Percentiles rank a stretch among this genome's conserved stretches.
Conservation (phyloP, 208 protist species). For the Trypanosoma congolense region DNA sequence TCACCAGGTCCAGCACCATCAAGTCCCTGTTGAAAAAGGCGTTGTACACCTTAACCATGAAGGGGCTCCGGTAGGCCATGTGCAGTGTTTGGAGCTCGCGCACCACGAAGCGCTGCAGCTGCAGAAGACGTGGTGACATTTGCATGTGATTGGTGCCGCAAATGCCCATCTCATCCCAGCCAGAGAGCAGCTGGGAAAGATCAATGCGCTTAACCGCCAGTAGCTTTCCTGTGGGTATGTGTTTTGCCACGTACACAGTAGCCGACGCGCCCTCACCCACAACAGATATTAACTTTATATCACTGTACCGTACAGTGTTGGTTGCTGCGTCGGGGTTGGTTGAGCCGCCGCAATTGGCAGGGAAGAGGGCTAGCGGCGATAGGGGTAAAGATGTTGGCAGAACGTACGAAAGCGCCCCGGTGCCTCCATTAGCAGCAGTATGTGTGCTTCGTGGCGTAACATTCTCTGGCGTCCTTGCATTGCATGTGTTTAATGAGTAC, state of each 20-base stretch:
- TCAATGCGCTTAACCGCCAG: constrained; percentile 83
- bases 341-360: neutral
- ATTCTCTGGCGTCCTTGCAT: neutral
- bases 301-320: constrained; percentile 55
- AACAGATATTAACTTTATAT: constrained; percentile 34
- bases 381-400: neutral
- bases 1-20: constrained; percentile 73
- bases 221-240: constrained; percentile 52
- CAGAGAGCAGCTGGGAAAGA: constrained; percentile 52
- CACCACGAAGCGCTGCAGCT: constrained; percentile 68
- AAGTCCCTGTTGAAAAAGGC: constrained; percentile 63
- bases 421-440: neutral
- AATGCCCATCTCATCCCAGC: constrained; percentile 19
- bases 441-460: constrained; percentile 10
- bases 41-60: constrained; percentile 90
- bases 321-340: constrained; percentile 6
- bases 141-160: constrained; percentile 10
- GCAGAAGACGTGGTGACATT: constrained; percentile 26
- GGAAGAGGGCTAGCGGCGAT: neutral
- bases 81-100: constrained; percentile 86
- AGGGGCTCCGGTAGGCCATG: constrained; percentile 77
- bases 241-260: constrained; percentile 63
- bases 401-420: neutral
- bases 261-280: constrained; percentile 74
- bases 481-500: constrained; percentile 66